Base-by-base conservation (phyloP, 108 stramenopile species). In the Bacterosira constricta region DNA sequence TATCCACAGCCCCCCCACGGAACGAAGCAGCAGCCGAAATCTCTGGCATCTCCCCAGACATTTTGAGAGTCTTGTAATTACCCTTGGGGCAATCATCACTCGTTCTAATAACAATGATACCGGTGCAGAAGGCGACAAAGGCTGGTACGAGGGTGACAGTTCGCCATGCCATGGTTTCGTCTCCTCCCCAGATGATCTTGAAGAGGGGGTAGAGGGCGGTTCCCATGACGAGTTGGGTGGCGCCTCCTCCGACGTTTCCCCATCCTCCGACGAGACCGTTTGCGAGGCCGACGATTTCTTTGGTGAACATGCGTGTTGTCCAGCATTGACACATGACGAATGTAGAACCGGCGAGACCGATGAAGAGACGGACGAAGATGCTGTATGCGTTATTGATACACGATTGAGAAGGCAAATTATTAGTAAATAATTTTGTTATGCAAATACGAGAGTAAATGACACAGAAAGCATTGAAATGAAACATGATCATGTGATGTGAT, bases 271-370 rank as follows among this genome's bases (percentile, higher is more conserved):
- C 79, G 21, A 90, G 68, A 56, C 86, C 93, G 66, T 96, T 94
- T 49, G 93, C 96, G 3, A 89, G 86, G 46, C 96, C 96, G 10
- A 86, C 93, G 42, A 94, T 77, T 62, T 90, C 82, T 66, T 85
- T 90, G 57, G 83, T 70, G 69, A 96, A 96, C 88, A 96, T 92
- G 13, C 80, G 59, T 11, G 82, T 71, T 0, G 87, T 80, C 96
- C 96, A 95, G 75, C 81, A 90, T 71, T 95, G 92, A 63, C 86
- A 85, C 88, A 81, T 87, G 46, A 96, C 96, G 73, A 96, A 95
- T n/a, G 90, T 88, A 26, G 86, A 73, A 42, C 96, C 96, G 8
- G 84, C 83, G 58, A 90, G 54, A 31, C 93, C 96, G 34, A 94
- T 91, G 71, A 96, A 90, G 52, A 92, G 71, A 18, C 93, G 91